Conservation (phyloP, 148 eudicot genomes). For the Rheum nobile region DNA sequence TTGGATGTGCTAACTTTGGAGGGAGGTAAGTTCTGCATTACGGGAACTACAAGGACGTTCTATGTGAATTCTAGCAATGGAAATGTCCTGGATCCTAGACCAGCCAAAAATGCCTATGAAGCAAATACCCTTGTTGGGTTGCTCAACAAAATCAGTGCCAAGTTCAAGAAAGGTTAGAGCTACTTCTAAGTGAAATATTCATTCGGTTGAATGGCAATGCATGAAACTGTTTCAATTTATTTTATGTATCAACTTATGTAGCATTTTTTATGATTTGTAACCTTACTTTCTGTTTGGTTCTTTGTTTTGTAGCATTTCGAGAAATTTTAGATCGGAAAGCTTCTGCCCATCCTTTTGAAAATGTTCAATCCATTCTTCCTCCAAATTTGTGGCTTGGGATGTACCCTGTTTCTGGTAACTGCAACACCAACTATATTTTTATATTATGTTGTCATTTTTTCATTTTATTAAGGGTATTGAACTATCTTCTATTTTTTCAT, state of each 20-base stretch:
- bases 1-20: constrained; percentile 82
- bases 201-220: neutral
- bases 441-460: neutral
- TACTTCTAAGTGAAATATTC: neutral
- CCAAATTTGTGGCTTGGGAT: constrained; percentile 92
- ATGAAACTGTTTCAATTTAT: neutral
- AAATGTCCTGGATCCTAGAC: constrained; percentile 67
- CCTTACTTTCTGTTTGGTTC: neutral
- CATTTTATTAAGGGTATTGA: neutral
- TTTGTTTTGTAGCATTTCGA: constrained; percentile 50
- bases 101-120: constrained; percentile 53
- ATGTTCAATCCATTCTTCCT: constrained; percentile 80
- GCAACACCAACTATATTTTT: neutral
- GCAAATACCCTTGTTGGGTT: constrained; percentile 85
- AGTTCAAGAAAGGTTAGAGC: constrained; percentile 79
- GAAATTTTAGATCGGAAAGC: constrained; percentile 83
- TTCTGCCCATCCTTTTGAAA: constrained; percentile 94
- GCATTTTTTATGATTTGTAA: neutral
- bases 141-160: constrained; percentile 79
- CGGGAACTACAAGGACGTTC: constrained; percentile 75
- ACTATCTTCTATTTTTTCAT: neutral
- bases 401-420: constrained; percentile 78
- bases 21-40: constrained; percentile 68
- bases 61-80: constrained; percentile 75
- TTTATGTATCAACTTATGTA: neutral